Conservation (phyloP, 176 grass and related monocot genomes). For the Rhynchospora breviuscula region DNA sequence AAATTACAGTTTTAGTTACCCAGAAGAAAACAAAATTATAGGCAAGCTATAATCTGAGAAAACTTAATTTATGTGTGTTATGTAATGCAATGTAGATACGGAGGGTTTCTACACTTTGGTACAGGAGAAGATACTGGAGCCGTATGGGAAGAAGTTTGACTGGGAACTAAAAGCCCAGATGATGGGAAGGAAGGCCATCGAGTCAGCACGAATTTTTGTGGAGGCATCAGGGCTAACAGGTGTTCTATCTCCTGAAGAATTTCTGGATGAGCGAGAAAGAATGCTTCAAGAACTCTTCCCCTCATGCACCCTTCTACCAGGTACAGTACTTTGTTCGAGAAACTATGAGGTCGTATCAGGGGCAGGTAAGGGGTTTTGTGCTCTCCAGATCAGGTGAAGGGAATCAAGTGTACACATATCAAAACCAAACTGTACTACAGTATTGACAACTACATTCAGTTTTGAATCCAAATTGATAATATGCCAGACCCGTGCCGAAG, state of each 20-base stretch:
- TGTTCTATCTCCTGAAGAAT: constrained; percentile 66
- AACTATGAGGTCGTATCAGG: background rate
- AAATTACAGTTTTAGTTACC: background rate
- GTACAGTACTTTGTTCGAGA: constrained; percentile 33
- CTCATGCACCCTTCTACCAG: constrained; percentile 55
- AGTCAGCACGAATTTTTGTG: constrained; percentile 80
- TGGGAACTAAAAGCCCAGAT: constrained; percentile 93
- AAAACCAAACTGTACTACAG: background rate
- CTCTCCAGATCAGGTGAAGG: background rate
- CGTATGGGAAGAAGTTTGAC: constrained; percentile 84
- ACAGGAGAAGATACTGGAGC: constrained; percentile 82
- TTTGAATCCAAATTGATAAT: background rate
- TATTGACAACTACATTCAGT: background rate
- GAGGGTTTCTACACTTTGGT: constrained; percentile 91
- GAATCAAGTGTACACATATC: background rate
- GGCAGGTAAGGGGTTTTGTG: background rate
- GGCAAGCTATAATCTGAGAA: background rate
- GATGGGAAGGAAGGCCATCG: constrained; percentile 86
- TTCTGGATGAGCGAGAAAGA: constrained; percentile 71
- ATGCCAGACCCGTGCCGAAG: background rate
- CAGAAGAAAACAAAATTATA: background rate
- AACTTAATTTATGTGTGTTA: background rate
- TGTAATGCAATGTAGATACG: constrained; percentile 49
- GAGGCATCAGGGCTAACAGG: constrained; percentile 56
- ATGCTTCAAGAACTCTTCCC: constrained; percentile 92